Percentiles rank a stretch among this genome's conserved stretches.
phyloP scores from a whole-genome alignment of 1,139 yeast genomes.

The Kodamaea sp. region DNA sequence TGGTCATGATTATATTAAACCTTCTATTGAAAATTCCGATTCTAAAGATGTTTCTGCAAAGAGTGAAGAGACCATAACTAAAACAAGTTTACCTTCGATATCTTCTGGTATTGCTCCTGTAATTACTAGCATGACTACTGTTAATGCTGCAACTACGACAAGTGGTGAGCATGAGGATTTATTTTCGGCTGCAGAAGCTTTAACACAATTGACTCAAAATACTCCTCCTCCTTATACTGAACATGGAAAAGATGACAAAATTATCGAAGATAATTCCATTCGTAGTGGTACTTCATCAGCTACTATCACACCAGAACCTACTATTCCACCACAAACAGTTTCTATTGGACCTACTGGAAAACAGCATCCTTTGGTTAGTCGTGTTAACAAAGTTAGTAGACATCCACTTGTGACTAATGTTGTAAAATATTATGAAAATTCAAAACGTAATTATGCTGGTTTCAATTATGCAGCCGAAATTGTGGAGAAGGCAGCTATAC shows the following conservation, averaged over 20 bases:
- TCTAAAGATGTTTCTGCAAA: not conserved
- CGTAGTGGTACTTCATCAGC: too few species aligned
- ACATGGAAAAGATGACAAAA: too few species aligned
- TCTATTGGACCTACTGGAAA: not conserved
- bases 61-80: not conserved
- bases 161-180: conserved; percentile 20
- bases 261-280: too few species aligned
- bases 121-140: too few species aligned
- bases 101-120: too few species aligned
- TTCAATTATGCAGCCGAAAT: conserved; percentile 66
- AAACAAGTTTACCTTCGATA: not conserved
- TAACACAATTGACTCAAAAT: conserved; percentile 31
- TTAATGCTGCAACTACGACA: too few species aligned
- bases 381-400: conserved; percentile 41
- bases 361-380: conserved; percentile 42
- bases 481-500: conserved; percentile 60
- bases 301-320: too few species aligned
- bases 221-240: conserved; percentile 13
- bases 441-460: conserved; percentile 52
- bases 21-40: not conserved
- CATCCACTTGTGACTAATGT: conserved; percentile 57
- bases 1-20: too few species aligned
- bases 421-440: conserved; percentile 54
- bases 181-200: conserved; percentile 42
- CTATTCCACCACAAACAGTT: not conserved